Base-by-base conservation (phyloP, 2,329 filamentous ascomycete genomes). In the Macrophomina tecta region DNA sequence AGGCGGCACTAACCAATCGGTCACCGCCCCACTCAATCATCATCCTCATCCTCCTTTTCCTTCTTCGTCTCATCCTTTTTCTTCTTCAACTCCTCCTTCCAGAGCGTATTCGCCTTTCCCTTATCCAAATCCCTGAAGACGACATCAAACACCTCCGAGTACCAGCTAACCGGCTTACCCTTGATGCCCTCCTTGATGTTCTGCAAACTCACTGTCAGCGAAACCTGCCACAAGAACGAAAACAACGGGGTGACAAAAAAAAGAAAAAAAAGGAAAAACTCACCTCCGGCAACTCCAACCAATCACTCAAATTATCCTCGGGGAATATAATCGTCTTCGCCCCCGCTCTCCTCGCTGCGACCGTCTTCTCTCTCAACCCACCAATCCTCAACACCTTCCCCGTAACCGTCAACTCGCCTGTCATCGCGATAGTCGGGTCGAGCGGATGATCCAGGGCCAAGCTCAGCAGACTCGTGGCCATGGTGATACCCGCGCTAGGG, bases 161-260 rank as follows among this genome's bases (percentile, higher is more conserved):
- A 99, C 95, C 95, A 99, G 75, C 87, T 89, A 18, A 94, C 94
- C 0, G 95, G 91, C 72, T 90, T 91, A 74, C 96, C 95, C 80
- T 97, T 90, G 69, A 99, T 92, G 71, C 93, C 94, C 75, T 97
- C 88, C 82, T 98, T 99, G 84, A 99, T 99, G 77, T 98, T 98
- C 95, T 99, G 77, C 18, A 28, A 42, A 65, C 16, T 36, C 18
- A 28, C 14, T 7, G 38, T 51, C 9, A 28, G 23, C 5, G 11
- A 8, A 30, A 9, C 18, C 23, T 23, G 23, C 23, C 23, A 23
- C 23, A 23, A 23, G 23, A 23, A 23, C 23, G 2, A 23, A 23
- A 23, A 23, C 23, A 23, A 23, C 23, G 23, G 2, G 23, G 2
- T 18, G n/a, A n/a, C 12, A 6, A 51, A 45, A 36, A 8, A 36